Conservation (phyloP, 352 stramenopile genomes). For the Phytopythium vexans region DNA sequence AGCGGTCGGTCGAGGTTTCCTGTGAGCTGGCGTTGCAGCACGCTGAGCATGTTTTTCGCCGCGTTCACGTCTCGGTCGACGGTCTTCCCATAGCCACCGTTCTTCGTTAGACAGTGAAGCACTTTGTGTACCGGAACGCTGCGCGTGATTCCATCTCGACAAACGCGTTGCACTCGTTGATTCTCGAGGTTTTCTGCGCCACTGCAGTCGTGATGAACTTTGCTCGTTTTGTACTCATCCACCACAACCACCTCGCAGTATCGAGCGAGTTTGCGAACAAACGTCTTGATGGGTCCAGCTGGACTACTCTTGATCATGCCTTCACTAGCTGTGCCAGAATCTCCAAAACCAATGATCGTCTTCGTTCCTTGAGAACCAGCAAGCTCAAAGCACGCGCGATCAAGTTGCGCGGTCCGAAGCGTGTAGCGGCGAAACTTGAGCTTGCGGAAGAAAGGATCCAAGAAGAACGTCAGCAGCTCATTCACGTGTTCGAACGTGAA, state of each 20-base stretch:
- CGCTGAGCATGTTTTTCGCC: not conserved
- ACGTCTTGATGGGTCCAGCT: not conserved
- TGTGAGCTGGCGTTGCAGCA: not conserved
- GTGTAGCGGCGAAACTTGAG: not conserved
- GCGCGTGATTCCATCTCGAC: conserved; percentile 1
- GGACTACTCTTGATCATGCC: not conserved
- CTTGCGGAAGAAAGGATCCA: conserved; percentile 1
- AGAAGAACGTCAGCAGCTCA: not conserved
- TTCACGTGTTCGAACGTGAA: not conserved
- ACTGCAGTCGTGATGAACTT: conserved; percentile 8
- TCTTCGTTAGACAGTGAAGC: conserved; percentile 3
- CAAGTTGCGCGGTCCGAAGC: not conserved
- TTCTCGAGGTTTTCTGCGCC: too few relatives aligned
- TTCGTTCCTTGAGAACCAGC: not conserved
- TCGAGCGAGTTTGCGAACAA: not conserved
- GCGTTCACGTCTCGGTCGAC: conserved; percentile 1
- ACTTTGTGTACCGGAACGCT: conserved; percentile 10
- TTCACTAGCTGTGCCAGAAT: not conserved
- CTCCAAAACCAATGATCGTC: not conserved
- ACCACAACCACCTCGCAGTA: conserved; percentile 10
- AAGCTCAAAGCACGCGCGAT: conserved; percentile 1
- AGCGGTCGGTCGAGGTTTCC: too few relatives aligned
- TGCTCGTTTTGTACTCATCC: conserved; percentile 5
- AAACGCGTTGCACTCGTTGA: not conserved
- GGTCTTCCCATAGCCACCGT: not conserved